Base-by-base conservation (phyloP, 305 asterid genomes). In the Ilex paraguariensis region DNA sequence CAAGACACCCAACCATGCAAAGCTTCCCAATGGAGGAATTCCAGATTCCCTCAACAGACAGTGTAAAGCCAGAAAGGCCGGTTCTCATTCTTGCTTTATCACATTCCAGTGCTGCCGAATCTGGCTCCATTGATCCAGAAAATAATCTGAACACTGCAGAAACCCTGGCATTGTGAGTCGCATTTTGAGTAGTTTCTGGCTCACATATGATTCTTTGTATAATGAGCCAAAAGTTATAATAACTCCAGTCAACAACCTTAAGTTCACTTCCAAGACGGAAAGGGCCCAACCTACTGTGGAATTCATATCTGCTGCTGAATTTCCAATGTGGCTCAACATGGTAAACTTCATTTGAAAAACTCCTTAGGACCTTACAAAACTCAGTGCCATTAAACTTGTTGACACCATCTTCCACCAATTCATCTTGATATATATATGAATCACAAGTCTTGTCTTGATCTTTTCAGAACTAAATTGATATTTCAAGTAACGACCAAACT, bases 31-130 rank as follows among this genome's bases (percentile, higher is more conserved):
- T 54, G 2, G 70, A 64, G 59, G 70, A 56, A 54, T 70, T 68
- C 75, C 75, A 64, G 31, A 57, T 64, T 53, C 75, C 75, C 56
- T 70, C 70, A 13, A 70, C 45, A 3, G 75, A 59, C 56, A 70
- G n/a, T 11, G 68, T 63, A 61, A 36, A 33, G 31, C 33, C 48
- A 16, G 74, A 69, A 42, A 69, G 56, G 15, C 61, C 70, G 10
- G 66, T 54, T 59, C 33, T 58, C 52, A 14, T 42, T 39, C 28
- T 21, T 21, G 28, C 28, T 21, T 1, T 21, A 21, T 21, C 2
- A 2, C 28, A 21, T 21, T 21, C 28, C 28, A 21, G 28, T 21
- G 62, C 36, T 55, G 70, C 75, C 12, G 44, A 28, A 31, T 45
- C 8, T 48, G 3, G 49, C 14, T 28, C 31, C 56, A 57, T 30